Base-by-base conservation (phyloP, 176 grass and related monocot genomes). In the Oryza brachyantha region DNA sequence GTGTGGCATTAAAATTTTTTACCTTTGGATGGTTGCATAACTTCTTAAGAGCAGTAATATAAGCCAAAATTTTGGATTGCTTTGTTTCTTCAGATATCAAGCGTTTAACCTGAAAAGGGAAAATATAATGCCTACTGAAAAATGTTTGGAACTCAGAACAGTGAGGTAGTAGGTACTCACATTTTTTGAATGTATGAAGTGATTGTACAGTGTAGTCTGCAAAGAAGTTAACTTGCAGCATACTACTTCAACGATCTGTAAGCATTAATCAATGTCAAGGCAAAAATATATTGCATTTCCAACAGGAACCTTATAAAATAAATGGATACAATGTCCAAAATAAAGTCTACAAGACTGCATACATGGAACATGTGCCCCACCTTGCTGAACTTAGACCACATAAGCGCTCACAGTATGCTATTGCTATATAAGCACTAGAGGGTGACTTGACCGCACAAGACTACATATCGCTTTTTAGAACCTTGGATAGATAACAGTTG, bases 11-110 rank as follows among this genome's bases (percentile, higher is more conserved):
- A 83, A 66, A 73, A 72, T 43, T 65, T 68, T 67, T 84, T 92
- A 94, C 95, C 95, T 97, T 97, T 62, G 95, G 95, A 84, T 97
- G 95, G 61, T 97, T 97, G 85, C 95, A 97, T 76, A 97, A 85
- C 79, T 97, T 97, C 73, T 97, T 97, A 74, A 97, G 92, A 78
- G 90, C 92, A 21, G 95, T 98, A 84, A 98, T 98, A 86, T 90
- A 98, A 55, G 95, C 95, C 72, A 98, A 86, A 94, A 98, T 88
- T 78, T 91, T 94, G 54, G 92, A 90, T 43, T 86, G 78, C 76
- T 94, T 98, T 81, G 85, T 68, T 73, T 94, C 92, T 88, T 94
- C 89, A 59, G 87, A 78, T 77, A 98, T 90, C 71, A 88, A 82
- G 61, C 66, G 76, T 83, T 93, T 94, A 36, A 98, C 85, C 95